Conservation (phyloP, 768 basidiomycete genomes). For the Amanita fuliginea region DNA sequence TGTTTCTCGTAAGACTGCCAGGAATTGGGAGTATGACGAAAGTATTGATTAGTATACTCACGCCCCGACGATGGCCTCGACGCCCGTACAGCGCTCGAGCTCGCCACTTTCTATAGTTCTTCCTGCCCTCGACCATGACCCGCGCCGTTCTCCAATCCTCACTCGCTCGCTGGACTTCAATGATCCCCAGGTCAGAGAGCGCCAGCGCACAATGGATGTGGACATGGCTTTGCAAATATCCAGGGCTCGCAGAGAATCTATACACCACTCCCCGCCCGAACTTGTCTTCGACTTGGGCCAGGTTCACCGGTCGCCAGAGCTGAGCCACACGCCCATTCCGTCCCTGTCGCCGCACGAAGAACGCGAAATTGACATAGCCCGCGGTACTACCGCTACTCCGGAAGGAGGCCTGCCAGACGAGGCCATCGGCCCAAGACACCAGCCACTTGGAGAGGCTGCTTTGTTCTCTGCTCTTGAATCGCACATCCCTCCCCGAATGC, state of each 20-base stretch:
- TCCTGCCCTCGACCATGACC: conserved; percentile 26
- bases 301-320: conserved; percentile 11
- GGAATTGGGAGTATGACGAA: background rate
- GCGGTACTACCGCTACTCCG: conserved; percentile 11
- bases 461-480: conserved; percentile 9
- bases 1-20: too few species aligned
- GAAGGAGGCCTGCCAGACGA: conserved; percentile 5
- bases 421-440: conserved; percentile 6
- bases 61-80: conserved; percentile 23
- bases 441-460: background rate
- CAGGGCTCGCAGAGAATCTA: conserved; percentile 55
- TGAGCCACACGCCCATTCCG: conserved; percentile 23
- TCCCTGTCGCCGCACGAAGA: conserved; percentile 38
- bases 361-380: conserved; percentile 31
- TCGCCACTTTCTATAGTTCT: conserved; percentile 33
- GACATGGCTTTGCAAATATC: conserved; percentile 84
- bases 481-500: conserved; percentile 21
- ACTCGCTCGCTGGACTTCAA: conserved; percentile 52
- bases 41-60: background rate
- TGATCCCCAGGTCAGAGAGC: conserved; percentile 69
- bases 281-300: conserved; percentile 17
- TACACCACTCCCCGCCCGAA: conserved; percentile 25
- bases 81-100: conserved; percentile 15
- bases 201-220: conserved; percentile 89
- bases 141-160: conserved; percentile 52